Evolutionary conservation across 148 eudicot genomes (phyloP), one percentile per base, ranked within the genome.

Genomic region (Talinum fruticosum): DNA sequence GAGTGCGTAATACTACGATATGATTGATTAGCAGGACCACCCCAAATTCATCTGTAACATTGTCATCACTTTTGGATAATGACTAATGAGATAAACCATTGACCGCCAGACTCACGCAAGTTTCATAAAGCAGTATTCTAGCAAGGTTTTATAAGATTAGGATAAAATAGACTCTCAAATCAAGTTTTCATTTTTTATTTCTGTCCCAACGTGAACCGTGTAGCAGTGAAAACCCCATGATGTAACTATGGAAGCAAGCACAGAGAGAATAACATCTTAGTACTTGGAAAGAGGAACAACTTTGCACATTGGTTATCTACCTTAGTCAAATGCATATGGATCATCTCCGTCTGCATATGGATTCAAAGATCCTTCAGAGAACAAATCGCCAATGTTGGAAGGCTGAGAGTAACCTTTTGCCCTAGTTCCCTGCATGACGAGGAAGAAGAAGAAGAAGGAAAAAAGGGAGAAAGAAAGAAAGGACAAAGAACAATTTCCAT

Each of bases 281-380:
- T 6, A 44, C 49, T 24, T 71, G 47, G 26, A 54, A 45, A 73
- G 33, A 6, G 49, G 45, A 62, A 82, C 30, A 2, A 6, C 7
- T 16, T 61, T 68, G 53, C 41, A 68, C 29, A 59, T 79, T 68
- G 71, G 41, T 45, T 24, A 13, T 51, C 26, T 86, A 96, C 93
- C 93, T 87, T 86, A 96, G 76, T 89, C 99, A 75, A 96, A 96
- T 73, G 95, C 95, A 84, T 96, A 96, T 61, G 99, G 99, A 83
- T 96, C 99, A 75, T 91, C 98, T 44, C 88, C 89, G 78, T 93
- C 98, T 34, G 91, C 89, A 84, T 96, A 96, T 77, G 99, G 99
- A 90, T 96, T 91, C 81, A 96, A 77, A 69, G 99, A 93, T 45
- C 97, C 99, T 88, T 96, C 99, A 53, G 95, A 79, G 86, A 96